Conservation (phyloP, 169 alveolate species). For the Plasmodium gaboni region DNA sequence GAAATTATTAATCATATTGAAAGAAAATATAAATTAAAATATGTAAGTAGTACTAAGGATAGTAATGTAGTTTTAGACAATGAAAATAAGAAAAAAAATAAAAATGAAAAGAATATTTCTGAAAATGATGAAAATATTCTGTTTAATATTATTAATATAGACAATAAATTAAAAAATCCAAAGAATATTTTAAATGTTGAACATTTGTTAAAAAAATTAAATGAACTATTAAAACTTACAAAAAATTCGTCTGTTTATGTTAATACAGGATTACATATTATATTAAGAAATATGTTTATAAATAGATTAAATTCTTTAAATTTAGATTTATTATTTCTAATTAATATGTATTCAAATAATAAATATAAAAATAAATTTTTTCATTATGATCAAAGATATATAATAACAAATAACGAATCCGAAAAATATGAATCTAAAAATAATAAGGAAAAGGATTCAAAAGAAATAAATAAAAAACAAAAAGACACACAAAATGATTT, state of each 20-base stretch:
- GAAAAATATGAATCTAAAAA: background rate
- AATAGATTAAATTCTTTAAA: constrained; percentile 49
- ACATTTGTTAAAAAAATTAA: constrained; percentile 32
- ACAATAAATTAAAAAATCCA: constrained; percentile 32
- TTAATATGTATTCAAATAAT: constrained; percentile 64
- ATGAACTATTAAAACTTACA: constrained; percentile 31
- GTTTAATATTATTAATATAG: constrained; percentile 41
- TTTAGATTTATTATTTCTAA: constrained; percentile 54
- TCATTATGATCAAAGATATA: constrained; percentile 27
- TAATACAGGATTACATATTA: constrained; percentile 50
- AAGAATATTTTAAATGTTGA: constrained; percentile 39
- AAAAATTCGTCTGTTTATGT: constrained; percentile 17
- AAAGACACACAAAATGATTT: background rate
- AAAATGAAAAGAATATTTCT: constrained; percentile 19
- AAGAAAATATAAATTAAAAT: constrained; percentile 33
- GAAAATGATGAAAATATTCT: constrained; percentile 46
- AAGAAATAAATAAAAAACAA: background rate
- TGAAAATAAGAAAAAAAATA: constrained; percentile 14
- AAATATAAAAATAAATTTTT: constrained; percentile 60
- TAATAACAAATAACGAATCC: background rate
- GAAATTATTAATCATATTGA: constrained; percentile 49
- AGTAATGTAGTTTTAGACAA: background rate
- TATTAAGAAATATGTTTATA: constrained; percentile 46
- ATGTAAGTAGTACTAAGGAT: constrained; percentile 39
- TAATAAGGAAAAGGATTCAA: background rate